Evolutionary conservation across 805 yeast genomes (phyloP).

Genomic region (Scheffersomyces amazonensis): DNA sequence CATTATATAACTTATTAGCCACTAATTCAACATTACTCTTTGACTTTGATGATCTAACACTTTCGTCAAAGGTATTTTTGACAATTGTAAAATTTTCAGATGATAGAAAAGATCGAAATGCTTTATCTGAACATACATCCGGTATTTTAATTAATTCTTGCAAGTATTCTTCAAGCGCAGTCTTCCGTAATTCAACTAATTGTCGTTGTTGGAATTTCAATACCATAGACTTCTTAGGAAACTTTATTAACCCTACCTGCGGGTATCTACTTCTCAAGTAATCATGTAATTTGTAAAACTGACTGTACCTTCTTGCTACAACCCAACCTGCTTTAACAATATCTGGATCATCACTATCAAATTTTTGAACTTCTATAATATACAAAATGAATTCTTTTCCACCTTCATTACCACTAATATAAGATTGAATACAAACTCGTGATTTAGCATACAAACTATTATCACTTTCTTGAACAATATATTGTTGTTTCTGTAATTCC

Average conservation of each 20-base stretch:
- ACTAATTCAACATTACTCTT: conserved; percentile 23
- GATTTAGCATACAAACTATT: conserved; percentile 73
- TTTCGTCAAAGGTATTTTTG: conserved; percentile 26
- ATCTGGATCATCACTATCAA: conserved; percentile 36
- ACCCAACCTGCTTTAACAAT: conserved; percentile 75
- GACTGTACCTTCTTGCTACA: conserved; percentile 85
- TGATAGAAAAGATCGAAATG: conserved; percentile 75
- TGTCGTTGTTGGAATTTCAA: conserved; percentile 66
- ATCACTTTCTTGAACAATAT: conserved; percentile 77
- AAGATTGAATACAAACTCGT: conserved; percentile 49
- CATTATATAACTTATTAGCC: conserved; percentile 33
- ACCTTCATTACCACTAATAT: conserved; percentile 52
- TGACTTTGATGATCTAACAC: conserved; percentile 6
- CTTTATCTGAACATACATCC: conserved; percentile 68
- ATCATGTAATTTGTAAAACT: conserved; percentile 70
- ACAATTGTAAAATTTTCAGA: conserved; percentile 53
- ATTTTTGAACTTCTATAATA: conserved; percentile 70
- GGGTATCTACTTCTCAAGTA: conserved; percentile 56
- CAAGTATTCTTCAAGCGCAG: conserved; percentile 61
- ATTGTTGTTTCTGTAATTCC: conserved; percentile 75
- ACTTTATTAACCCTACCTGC: conserved; percentile 42
- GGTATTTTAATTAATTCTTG: conserved; percentile 55
- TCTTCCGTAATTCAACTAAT: conserved; percentile 61
- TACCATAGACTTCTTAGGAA: conserved; percentile 65
- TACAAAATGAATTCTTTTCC: conserved; percentile 67